Base-by-base conservation (phyloP, 805 yeast genomes). In the Scheffersomyces stipitis region DNA sequence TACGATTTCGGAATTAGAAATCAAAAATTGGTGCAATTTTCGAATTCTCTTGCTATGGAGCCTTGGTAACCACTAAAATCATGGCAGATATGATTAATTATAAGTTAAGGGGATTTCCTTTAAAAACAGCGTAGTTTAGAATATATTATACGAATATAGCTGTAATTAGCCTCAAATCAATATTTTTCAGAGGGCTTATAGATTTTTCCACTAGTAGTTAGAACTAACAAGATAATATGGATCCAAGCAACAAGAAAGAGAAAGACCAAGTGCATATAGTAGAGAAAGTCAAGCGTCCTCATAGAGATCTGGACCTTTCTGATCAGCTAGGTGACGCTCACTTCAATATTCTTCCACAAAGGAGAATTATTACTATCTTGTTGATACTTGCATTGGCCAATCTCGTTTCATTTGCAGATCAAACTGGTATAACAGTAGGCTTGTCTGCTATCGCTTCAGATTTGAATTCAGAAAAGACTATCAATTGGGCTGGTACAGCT, bases 401-500 rank as follows among this genome's bases (percentile, higher is more conserved):
- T 23, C 51, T 71, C 33, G 58, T 66, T 2, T 59, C 74, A 3
- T 74, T 74, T 52, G 60, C 74, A 10, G 81, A 76, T 53, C 78
- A 72, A 42, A 69, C 75, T 2, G 66, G 76, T 18, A 64, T 73
- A 23, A 64, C 75, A 1, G 71, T 75, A 9, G 76, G 75, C 2
- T 64, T 75, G 23, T 67, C 81, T 1, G 40, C 49, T n/a, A 76
- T 77, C 26, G 78, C 75, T 5, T 49, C 60, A 18, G 79, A 69
- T 22, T 55, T 77, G 31, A 38, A 73, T 32, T 76, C 79, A 2
- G 60, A 64, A 28, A 58, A 58, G 14, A 68, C 79, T 1, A 74
- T 78, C 30, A 68, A 76, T 31, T 78, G 84, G 83, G 80, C 79
- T 0, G 81, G 81, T 10, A 72, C 83, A 0, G 71, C 81, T 2